Percentiles rank a stretch among this genome's conserved stretches.
Evolutionary conservation across 1,284 basidiomycete species (phyloP).

Genomic region (Ustilago loliicola): DNA sequence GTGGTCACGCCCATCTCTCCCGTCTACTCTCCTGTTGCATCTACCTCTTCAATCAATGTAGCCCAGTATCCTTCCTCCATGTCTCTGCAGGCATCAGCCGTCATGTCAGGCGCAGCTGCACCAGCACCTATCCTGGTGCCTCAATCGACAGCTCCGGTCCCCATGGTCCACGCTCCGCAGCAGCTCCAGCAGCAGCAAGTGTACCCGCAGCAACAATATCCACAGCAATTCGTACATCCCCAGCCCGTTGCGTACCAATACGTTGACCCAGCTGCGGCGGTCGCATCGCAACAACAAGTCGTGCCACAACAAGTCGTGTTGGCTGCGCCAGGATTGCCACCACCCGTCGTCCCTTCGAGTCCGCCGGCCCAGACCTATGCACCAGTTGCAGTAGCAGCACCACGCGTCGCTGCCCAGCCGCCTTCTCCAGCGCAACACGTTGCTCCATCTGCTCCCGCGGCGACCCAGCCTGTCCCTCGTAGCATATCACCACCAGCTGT

Average conservation of each 20-base stretch:
- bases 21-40: slow-evolving; percentile 42
- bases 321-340: slow-evolving; percentile 5
- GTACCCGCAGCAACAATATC: slow-evolving; percentile 9
- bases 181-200: slow-evolving; percentile 16
- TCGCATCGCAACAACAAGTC: slow-evolving; percentile 14
- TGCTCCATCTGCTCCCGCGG: background rate
- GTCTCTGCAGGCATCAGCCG: slow-evolving; percentile 26
- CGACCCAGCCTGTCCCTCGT: background rate
- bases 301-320: background rate
- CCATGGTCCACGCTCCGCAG: slow-evolving; percentile 17
- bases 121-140: slow-evolving; percentile 17
- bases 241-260: background rate
- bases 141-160: slow-evolving; percentile 16
- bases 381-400: slow-evolving; percentile 29
- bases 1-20: slow-evolving; percentile 40
- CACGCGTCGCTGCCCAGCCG: slow-evolving; percentile 5
- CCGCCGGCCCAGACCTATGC: slow-evolving; percentile 29
- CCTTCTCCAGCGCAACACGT: background rate
- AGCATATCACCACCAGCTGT: background rate
- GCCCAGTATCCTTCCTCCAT: slow-evolving; percentile 29
- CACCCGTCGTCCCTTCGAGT: background rate
- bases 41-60: slow-evolving; percentile 36
- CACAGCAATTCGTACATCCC: slow-evolving; percentile 5
- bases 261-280: background rate
- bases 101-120: slow-evolving; percentile 20